These are phyloP conservation scores for Nicotiana paniculata DNA, from an alignment of 257 asterid species.

Conservation along the genomic window DNA sequence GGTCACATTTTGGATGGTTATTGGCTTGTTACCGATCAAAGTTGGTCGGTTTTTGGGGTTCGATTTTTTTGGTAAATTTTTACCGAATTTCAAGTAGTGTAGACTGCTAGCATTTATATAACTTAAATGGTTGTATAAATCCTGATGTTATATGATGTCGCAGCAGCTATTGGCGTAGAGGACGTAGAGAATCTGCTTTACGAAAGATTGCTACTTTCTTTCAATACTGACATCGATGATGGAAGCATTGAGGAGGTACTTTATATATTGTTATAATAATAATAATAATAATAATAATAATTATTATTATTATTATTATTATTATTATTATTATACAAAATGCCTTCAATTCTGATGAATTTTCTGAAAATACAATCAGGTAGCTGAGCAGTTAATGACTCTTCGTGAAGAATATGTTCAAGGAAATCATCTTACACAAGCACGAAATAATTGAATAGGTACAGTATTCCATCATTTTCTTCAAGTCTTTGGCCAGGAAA, in stretches of 20 bases:
- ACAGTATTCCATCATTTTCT: too few species aligned
- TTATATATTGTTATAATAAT: background rate
- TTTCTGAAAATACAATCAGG: conserved; percentile 8
- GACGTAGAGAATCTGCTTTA: conserved; percentile 41
- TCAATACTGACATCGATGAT: conserved; percentile 59
- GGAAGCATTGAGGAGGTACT: conserved; percentile 52
- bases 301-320: too few species aligned
- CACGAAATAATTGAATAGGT: background rate
- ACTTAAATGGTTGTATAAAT: background rate
- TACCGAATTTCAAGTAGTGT: too few species aligned
- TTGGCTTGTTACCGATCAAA: too few species aligned
- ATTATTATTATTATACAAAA: too few species aligned
- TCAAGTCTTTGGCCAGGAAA: too few species aligned
- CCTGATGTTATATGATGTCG: background rate
- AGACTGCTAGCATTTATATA: too few species aligned
- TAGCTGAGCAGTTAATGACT: conserved; percentile 39
- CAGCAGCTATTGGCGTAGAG: conserved; percentile 20
- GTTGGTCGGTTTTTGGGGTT: too few species aligned
- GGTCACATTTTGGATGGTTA: too few species aligned
- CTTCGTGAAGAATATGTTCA: conserved; percentile 33
- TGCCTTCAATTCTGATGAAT: background rate
- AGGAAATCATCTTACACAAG: background rate
- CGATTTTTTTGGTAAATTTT: too few species aligned
- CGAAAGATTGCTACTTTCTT: conserved; percentile 42
- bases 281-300: too few species aligned